Conservation (phyloP, 1,284 basidiomycete genomes). For the Stereum hirsutum region DNA sequence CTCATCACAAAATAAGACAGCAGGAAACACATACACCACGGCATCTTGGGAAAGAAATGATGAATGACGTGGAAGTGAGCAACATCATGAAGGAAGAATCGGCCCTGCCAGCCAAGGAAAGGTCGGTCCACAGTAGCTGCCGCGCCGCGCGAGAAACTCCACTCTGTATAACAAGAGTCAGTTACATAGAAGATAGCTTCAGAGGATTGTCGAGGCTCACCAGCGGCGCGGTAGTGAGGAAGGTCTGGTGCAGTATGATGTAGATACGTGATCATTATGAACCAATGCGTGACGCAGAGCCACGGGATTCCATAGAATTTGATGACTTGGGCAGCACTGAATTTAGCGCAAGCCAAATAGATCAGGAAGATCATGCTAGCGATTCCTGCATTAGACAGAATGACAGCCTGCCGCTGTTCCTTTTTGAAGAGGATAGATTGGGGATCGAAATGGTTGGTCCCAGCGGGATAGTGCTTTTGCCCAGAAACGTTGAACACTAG, state of each 20-base stretch:
- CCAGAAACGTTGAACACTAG: constrained; percentile 55
- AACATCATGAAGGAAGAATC: constrained; percentile 34
- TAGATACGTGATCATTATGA: constrained; percentile 46
- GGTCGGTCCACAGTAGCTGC: constrained; percentile 54
- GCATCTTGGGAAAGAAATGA: constrained; percentile 27
- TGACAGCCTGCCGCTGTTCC: constrained; percentile 39
- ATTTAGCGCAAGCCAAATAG: constrained; percentile 20
- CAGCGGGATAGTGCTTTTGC: constrained; percentile 58
- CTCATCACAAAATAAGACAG: not conserved
- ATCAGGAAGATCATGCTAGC: constrained; percentile 35
- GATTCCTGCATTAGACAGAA: constrained; percentile 47
- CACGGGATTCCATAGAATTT: constrained; percentile 52
- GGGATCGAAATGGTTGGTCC: constrained; percentile 53
- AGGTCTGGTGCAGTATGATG: constrained; percentile 42
- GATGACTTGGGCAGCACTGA: constrained; percentile 30
- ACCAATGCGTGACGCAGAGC: constrained; percentile 50
- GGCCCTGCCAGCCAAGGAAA: constrained; percentile 40
- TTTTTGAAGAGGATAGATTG: constrained; percentile 45
- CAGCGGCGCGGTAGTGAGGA: constrained; percentile 48
- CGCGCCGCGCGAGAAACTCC: constrained; percentile 56
- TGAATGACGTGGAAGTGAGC: constrained; percentile 33
- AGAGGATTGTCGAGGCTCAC: no score
- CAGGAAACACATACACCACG: constrained; percentile 17
- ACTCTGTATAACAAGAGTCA: no score
- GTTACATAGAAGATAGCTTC: no score